Conservation (phyloP, 805 yeast genomes). For the Candida coleopterorum region DNA sequence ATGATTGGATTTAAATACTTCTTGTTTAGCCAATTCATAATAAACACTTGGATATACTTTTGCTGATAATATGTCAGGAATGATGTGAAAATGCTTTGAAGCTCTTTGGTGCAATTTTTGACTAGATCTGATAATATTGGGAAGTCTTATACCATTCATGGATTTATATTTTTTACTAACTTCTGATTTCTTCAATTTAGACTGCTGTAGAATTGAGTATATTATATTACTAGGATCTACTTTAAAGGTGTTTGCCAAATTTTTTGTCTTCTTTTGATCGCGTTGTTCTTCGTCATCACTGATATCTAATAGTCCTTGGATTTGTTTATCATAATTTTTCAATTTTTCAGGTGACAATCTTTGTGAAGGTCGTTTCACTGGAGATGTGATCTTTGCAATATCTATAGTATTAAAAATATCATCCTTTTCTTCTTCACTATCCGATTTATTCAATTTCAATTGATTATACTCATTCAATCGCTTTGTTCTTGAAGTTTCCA, state of each 20-base stretch:
- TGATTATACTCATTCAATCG: background rate
- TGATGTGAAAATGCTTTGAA: constrained; percentile 23
- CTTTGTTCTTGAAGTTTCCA: background rate
- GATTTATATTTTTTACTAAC: constrained; percentile 13
- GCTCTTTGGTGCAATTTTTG: constrained; percentile 24
- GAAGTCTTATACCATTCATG: constrained; percentile 12
- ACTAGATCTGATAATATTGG: constrained; percentile 24
- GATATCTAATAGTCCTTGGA: constrained; percentile 6
- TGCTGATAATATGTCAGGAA: constrained; percentile 43
- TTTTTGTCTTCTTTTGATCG: background rate
- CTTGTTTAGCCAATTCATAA: constrained; percentile 45
- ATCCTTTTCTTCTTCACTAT: background rate
- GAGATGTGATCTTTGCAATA: constrained; percentile 1
- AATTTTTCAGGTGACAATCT: background rate
- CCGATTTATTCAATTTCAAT: background rate
- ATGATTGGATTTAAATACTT: constrained; percentile 33
- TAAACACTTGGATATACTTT: constrained; percentile 38
- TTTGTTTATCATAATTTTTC: constrained; percentile 2
- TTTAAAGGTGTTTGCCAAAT: background rate
- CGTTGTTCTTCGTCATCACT: constrained; percentile 6
- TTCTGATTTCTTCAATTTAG: constrained; percentile 6
- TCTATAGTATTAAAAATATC: constrained; percentile 2
- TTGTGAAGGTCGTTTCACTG: background rate
- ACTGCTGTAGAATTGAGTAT: constrained; percentile 9
- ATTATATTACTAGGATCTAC: constrained; percentile 5